phyloP scores from a whole-genome alignment of 202 grass and related monocot species.

The Carex arenaria region DNA sequence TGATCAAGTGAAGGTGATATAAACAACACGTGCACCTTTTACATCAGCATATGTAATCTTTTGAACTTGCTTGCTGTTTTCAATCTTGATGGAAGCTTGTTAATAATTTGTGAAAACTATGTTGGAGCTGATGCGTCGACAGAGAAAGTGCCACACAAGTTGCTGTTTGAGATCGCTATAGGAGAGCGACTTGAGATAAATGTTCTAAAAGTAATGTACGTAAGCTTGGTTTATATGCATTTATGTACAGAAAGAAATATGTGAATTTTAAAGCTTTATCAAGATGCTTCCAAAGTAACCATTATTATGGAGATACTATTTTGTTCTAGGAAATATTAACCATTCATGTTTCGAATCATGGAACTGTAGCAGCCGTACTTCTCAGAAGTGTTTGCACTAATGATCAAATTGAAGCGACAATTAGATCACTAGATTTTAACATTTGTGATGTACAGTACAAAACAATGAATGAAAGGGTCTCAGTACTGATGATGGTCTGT shows the following conservation, averaged over 20 bases:
- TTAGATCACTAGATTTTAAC: neutral
- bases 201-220: neutral
- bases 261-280: neutral
- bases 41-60: neutral
- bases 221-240: neutral
- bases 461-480: neutral
- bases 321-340: neutral
- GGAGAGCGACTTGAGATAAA: neutral
- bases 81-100: neutral
- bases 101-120: neutral
- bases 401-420: neutral
- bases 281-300: neutral
- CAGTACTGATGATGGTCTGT: neutral
- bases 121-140: neutral
- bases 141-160: neutral
- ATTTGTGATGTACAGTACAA: neutral
- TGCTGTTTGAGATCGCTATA: neutral
- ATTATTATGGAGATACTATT: neutral
- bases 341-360: too few relatives aligned
- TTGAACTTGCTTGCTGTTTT: conserved; percentile 8
- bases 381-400: too few relatives aligned
- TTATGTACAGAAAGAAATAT: neutral
- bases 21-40: neutral
- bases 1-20: neutral
- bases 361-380: too few relatives aligned